Conservation (phyloP, 2,329 filamentous ascomycete genomes). For the Xylaria sp. region DNA sequence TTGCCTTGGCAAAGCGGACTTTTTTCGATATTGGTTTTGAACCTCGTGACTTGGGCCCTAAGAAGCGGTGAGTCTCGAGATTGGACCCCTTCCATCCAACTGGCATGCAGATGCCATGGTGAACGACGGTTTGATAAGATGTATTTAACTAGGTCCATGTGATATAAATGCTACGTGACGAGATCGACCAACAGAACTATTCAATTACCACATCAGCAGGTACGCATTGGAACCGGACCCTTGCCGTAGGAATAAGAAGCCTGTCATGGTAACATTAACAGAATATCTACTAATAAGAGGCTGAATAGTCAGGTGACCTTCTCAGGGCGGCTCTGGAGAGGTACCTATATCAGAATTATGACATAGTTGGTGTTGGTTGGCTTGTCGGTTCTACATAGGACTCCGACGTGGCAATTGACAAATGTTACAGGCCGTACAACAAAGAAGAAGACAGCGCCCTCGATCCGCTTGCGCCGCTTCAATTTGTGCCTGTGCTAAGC, state of each 20-base stretch:
- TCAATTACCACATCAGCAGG: constrained; percentile 1
- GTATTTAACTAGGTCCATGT: constrained; percentile 8
- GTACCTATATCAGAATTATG: background rate
- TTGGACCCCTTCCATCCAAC: constrained; percentile 9
- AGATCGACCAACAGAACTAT: background rate
- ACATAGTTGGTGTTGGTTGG: background rate
- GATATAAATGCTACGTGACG: constrained; percentile 7
- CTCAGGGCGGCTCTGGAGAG: constrained; percentile 3
- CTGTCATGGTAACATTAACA: constrained; percentile 10
- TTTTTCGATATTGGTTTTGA: constrained; percentile 11
- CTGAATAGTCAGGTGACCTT: constrained; percentile 15
- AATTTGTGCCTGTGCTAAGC: constrained; percentile 19
- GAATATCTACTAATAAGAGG: constrained; percentile 22
- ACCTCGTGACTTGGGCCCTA: constrained; percentile 26
- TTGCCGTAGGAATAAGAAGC: constrained; percentile 13
- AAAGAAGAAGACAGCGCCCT: background rate
- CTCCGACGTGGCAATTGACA: background rate
- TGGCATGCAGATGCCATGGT: constrained; percentile 15
- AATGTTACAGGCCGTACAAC: background rate
- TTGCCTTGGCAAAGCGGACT: constrained; percentile 31
- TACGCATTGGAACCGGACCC: background rate
- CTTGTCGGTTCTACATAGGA: constrained; percentile 4
- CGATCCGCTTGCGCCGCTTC: constrained; percentile 10
- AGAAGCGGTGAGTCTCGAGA: constrained; percentile 34
- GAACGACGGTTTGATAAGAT: constrained; percentile 14